Base-by-base conservation (phyloP, 495 filamentous ascomycete genomes). In the Penicillium silybi region DNA sequence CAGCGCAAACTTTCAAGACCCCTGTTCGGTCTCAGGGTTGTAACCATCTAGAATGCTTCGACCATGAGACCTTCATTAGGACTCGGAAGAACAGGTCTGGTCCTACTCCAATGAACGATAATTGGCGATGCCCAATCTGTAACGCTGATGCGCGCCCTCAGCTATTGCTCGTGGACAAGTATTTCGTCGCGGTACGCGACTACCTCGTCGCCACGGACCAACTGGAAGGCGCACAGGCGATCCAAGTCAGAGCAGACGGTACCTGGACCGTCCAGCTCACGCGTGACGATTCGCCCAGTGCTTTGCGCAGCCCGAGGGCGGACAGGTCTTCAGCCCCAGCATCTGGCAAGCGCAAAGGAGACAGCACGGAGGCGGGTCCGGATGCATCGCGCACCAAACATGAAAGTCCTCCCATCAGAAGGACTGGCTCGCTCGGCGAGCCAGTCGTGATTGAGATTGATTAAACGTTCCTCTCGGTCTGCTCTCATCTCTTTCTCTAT, bases 81-180 rank as follows among this genome's bases (percentile, higher is more conserved):
- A 90, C 87, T 0, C 79, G 86, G 68, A 62, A 68, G 65, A 53
- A 71, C 64, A 49, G 59, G 58, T 50, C 71, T 60, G 40, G 78
- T 59, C 32, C 73, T 78, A 79, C 82, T 0, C 78, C 78, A 29
- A 72, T 80, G 49, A 75, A 81, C n/a, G 88, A 93, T 44, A 79
- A 83, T 46, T 95, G 91, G 88, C 79, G 72, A 37, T 97, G 92
- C 59, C 91, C 92, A 0, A 80, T 93, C 45, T 96, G 92, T 67
- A 73, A 77, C 27, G 62, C 58, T 26, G 90, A 95, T 61, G 88
- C 86, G 7, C 78, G 90, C 8, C 91, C 92, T 0, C 76, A 80
- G 22, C 78, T 63, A 37, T 72, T 96, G 10, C 56, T 81, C 17
- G 69, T 89, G 10, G 91, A 96, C 63, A 76, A 73, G 4, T 95